Percentiles rank a stretch among this genome's conserved stretches.
These are phyloP conservation scores for Hygrophila difformis DNA, from an alignment of 257 asterid species.

Conservation along the genomic window DNA sequence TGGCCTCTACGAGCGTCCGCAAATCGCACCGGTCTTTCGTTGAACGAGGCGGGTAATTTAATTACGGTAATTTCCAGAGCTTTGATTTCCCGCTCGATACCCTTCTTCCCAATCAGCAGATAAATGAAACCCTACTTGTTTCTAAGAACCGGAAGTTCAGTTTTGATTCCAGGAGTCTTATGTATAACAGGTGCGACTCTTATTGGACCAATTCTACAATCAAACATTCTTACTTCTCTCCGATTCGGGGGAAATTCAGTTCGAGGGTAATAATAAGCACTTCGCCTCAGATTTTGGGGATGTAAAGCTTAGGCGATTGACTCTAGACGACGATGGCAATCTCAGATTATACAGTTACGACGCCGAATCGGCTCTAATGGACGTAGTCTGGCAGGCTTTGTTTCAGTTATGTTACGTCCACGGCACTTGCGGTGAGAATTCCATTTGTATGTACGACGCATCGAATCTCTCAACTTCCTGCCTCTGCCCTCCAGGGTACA, in stretches of 20 bases:
- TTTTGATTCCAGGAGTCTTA: constrained; percentile 38
- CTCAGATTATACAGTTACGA: constrained; percentile 56
- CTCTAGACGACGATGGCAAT: constrained; percentile 66
- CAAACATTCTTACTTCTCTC: constrained; percentile 21
- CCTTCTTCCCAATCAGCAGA: constrained; percentile 45
- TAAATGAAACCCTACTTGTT: constrained; percentile 28
- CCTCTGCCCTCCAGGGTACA: constrained; percentile 74
- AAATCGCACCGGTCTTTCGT: constrained; percentile 30
- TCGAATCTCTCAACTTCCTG: constrained; percentile 44
- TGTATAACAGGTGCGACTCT: constrained; percentile 25
- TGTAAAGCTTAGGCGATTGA: constrained; percentile 42
- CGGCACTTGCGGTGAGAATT: constrained; percentile 63
- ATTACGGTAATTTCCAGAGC: constrained; percentile 52
- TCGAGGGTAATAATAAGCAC: constrained; percentile 12
- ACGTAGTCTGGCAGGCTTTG: constrained; percentile 55
- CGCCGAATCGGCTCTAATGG: constrained; percentile 28
- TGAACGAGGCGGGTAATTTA: constrained; percentile 40
- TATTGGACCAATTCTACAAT: constrained; percentile 40
- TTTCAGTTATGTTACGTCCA: constrained; percentile 40
- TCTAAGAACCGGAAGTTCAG: constrained; percentile 40
- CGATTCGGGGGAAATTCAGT: constrained; percentile 38
- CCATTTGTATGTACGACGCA: constrained; percentile 50
- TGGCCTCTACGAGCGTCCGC: constrained; percentile 40
- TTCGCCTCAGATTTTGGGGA: constrained; percentile 46
- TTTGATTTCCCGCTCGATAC: constrained; percentile 54